Conservation (phyloP, 2,329 filamentous ascomycete genomes). For the Phialemonium atrogriseum region DNA sequence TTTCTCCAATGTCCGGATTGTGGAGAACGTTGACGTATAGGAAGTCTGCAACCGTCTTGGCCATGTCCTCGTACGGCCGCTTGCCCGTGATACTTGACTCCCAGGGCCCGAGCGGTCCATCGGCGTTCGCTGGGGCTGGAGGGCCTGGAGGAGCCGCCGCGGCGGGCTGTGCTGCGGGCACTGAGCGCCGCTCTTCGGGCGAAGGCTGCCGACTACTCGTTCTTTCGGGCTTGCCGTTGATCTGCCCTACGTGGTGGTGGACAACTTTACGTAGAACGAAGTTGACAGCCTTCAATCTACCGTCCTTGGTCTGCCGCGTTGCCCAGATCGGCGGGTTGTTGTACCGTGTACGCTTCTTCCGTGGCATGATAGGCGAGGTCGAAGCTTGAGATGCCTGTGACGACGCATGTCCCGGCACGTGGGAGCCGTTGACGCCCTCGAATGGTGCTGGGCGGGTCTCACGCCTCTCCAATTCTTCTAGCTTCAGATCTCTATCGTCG, state of each 20-base stretch:
- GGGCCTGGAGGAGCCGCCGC: conserved; percentile 11
- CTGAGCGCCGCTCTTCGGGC: conserved; percentile 33
- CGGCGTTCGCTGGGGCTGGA: conserved; percentile 9
- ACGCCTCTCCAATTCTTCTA: conserved; percentile 42
- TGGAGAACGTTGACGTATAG: conserved; percentile 64
- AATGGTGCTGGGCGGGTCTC: conserved; percentile 40
- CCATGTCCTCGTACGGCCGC: conserved; percentile 65
- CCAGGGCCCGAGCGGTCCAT: conserved; percentile 44
- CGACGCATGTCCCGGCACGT: conserved; percentile 10
- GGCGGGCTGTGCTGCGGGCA: conserved; percentile 9
- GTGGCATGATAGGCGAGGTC: conserved; percentile 23
- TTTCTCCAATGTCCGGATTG: conserved; percentile 56
- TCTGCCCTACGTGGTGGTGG: conserved; percentile 15
- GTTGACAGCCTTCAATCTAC: conserved; percentile 32
- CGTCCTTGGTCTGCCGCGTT: conserved; percentile 28
- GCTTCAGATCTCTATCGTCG: conserved; percentile 37
- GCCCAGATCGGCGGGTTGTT: conserved; percentile 40
- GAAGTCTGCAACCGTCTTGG: conserved; percentile 73
- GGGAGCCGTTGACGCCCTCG: conserved; percentile 34
- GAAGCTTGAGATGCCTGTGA: conserved; percentile 16
- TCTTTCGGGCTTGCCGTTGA: conserved; percentile 31
- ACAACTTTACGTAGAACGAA: conserved; percentile 33
- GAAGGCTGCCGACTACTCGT: conserved; percentile 37
- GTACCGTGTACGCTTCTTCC: conserved; percentile 31
- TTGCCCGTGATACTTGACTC: conserved; percentile 61